Evolutionary conservation across 192 early-diverging fungal genomes (phyloP).

Genomic region (Paraglomus occultum): DNA sequence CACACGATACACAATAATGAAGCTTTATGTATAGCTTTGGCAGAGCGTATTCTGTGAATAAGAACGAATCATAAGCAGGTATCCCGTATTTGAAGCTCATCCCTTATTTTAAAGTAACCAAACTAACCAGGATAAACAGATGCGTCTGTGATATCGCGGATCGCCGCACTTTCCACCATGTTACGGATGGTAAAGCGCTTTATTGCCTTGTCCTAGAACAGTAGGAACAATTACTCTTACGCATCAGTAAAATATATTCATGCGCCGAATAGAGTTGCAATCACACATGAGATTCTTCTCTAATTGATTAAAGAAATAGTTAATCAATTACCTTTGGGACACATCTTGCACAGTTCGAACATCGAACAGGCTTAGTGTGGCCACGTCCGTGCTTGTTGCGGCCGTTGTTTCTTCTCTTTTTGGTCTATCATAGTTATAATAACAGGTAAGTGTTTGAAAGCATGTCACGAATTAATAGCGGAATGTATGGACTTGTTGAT

Average conservation of each 20-base stretch:
- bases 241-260: background rate
- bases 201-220: constrained; percentile 93
- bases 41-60: constrained; percentile 75
- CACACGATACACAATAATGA: constrained; percentile 94
- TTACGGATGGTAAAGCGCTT: constrained; percentile 98
- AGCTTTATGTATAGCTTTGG: constrained; percentile 99
- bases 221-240: background rate
- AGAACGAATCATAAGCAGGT: background rate
- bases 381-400: constrained; percentile 99
- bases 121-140: constrained; percentile 86
- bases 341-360: constrained; percentile 98
- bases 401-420: constrained; percentile 99
- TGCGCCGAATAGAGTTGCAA: background rate
- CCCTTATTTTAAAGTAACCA: constrained; percentile 16
- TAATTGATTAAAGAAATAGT: constrained; percentile 11
- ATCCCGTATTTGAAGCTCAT: background rate
- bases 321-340: constrained; percentile 65
- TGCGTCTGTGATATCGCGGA: constrained; percentile 95
- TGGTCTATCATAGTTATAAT: constrained; percentile 61
- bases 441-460: too few relatives aligned
- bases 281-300: too few relatives aligned
- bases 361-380: constrained; percentile 95
- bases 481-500: too few relatives aligned
- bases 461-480: too few relatives aligned
- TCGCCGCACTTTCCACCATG: constrained; percentile 98